Conservation (phyloP, 2,329 filamentous ascomycete species). For the Coleophoma eucalyptorum region DNA sequence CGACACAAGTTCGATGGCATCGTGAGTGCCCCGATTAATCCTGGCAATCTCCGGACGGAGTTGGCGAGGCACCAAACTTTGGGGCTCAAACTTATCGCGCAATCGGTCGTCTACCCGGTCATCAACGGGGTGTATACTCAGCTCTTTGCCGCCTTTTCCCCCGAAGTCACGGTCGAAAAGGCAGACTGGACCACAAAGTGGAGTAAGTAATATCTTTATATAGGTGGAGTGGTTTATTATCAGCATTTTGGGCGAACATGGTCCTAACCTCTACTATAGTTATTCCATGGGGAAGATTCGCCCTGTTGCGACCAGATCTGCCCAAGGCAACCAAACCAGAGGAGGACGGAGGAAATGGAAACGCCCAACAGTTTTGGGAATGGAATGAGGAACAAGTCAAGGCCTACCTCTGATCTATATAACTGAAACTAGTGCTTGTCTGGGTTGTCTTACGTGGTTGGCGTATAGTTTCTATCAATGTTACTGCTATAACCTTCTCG, state of each 20-base stretch:
- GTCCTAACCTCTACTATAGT: not conserved
- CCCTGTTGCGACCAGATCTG: not conserved
- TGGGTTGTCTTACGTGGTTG: too few relatives aligned
- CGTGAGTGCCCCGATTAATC: slow-evolving; percentile 2
- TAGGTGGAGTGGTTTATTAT: not conserved
- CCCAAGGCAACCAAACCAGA: not conserved
- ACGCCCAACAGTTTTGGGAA: not conserved
- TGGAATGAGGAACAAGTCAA: not conserved
- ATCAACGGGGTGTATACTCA: too few relatives aligned
- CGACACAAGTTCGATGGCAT: slow-evolving; percentile 2
- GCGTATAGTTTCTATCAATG: too few relatives aligned
- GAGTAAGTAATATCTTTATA: not conserved
- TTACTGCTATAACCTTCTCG: too few relatives aligned
- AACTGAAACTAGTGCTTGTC: too few relatives aligned
- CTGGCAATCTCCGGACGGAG: not conserved
- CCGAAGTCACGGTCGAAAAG: too few relatives aligned
- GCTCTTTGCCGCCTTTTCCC: too few relatives aligned
- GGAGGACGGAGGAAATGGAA: not conserved
- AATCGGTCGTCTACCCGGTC: not conserved
- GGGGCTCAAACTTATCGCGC: not conserved
- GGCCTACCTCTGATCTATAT: too few relatives aligned
- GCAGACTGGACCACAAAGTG: too few relatives aligned
- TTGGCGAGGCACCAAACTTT: not conserved
- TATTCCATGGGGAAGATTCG: not conserved
- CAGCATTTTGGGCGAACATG: not conserved